Base-by-base conservation (phyloP, 176 grass and related monocot genomes). In the Urochloa ruziziensis region DNA sequence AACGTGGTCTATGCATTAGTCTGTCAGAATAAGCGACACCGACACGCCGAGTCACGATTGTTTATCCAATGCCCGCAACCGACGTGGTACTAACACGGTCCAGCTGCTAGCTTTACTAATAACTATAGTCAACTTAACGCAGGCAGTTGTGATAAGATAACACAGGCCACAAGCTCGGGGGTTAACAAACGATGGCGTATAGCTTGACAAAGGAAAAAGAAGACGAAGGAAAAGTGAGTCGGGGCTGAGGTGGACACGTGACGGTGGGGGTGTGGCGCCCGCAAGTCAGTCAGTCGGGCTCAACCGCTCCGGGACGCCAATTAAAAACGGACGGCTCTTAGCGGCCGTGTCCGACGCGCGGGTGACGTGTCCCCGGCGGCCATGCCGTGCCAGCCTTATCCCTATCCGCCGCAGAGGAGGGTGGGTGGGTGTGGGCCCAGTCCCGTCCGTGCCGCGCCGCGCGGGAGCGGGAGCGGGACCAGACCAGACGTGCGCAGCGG, bases 331-430 rank as follows among this genome's bases (percentile, higher is more conserved):
- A 25, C 11, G 18, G 67, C 5, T 9, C n/a, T 58, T 30, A 58
- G 40, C 49, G n/a, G 0, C 3, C 24, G 7, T 48, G 70, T 75
- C 72, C 62, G 51, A 85, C 63, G 73, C 63, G 12, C 21, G 63
- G 51, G 63, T 70, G 83, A 85, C 83, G 83, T 69, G 82, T 36
- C 13, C 33, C 48, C 37, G 5, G 57, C 14, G 42, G 44, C 81
- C 69, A 63, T 74, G 53, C 40, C 71, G 71, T 42, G 59, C 24
- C 62, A 9, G 10, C 37, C 83, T 78, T 79, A 78, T 85, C 83
- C 63, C 62, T 59, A 54, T 78, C 75, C 15, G 11, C 17, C 11
- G 23, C 66, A 10, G 10, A 7, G 3, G 1, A 29, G 0, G 16
- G 9, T 54, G 17, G 21, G 53, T 29, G 10, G 15, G 12, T 2